Conservation (phyloP, 148 eudicot species). For the Amaranthus palmeri region DNA sequence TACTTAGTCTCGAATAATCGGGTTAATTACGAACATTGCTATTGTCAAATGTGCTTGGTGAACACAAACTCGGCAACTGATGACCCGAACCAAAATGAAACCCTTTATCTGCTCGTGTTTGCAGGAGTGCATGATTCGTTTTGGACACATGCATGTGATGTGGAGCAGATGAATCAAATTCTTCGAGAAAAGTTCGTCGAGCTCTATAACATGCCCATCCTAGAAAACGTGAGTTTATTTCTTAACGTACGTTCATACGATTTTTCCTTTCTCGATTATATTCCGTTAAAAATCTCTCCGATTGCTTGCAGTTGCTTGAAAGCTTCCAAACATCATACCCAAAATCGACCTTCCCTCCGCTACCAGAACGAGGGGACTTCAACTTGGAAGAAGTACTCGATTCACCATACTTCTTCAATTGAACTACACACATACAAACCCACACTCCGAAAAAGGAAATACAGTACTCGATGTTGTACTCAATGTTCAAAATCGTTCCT, state of each 20-base stretch:
- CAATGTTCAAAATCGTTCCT: constrained; percentile 1
- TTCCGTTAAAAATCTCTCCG: not conserved
- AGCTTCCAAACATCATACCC: constrained; percentile 69
- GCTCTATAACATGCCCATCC: constrained; percentile 59
- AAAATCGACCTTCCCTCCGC: constrained; percentile 52
- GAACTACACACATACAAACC: constrained; percentile 14
- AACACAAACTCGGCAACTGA: not conserved
- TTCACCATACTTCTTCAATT: constrained; percentile 89
- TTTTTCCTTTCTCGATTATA: not conserved
- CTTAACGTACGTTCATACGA: not conserved
- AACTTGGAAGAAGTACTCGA: constrained; percentile 59
- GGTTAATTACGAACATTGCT: not conserved
- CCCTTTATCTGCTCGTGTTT: constrained; percentile 13
- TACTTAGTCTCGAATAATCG: not conserved
- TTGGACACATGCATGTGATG: constrained; percentile 97
- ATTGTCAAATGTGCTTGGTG: not conserved
- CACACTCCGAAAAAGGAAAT: not conserved
- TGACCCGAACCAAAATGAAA: not conserved
- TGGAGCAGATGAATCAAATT: constrained; percentile 74
- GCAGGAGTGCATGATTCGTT: constrained; percentile 92
- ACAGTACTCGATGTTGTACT: not conserved
- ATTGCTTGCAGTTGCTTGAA: constrained; percentile 57
- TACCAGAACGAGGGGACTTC: constrained; percentile 70
- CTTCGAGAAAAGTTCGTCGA: constrained; percentile 84
- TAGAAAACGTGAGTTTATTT: constrained; percentile 57